phyloP scores from a whole-genome alignment of 495 filamentous ascomycete genomes.

The Pseudevernia furfuracea region DNA sequence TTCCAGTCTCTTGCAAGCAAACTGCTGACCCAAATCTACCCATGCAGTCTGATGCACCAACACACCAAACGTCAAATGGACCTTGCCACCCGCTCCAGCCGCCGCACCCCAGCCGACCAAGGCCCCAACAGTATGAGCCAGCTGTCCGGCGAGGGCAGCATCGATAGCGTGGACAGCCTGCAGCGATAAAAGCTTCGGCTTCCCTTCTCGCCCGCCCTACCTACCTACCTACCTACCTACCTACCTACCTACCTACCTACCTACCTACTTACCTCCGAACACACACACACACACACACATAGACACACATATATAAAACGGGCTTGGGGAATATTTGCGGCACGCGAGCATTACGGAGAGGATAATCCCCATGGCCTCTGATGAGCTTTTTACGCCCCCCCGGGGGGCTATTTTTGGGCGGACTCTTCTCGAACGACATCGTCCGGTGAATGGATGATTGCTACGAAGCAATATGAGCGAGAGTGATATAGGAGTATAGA shows the following conservation, averaged over 20 bases:
- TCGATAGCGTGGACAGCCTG: slow-evolving; percentile 14
- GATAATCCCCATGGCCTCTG: too few relatives aligned
- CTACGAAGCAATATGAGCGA: too few relatives aligned
- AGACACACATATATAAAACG: too few relatives aligned
- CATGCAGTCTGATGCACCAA: slow-evolving; percentile 20
- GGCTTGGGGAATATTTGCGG: too few relatives aligned
- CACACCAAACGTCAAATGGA: slow-evolving; percentile 29
- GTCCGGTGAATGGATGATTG: too few relatives aligned
- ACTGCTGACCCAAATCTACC: neutral
- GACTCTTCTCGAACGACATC: too few relatives aligned
- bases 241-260: neutral
- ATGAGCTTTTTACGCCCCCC: too few relatives aligned
- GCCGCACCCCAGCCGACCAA: slow-evolving; percentile 5
- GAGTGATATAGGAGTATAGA: too few relatives aligned
- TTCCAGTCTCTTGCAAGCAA: neutral
- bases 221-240: neutral
- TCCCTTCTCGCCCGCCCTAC: neutral
- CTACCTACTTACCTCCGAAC: neutral
- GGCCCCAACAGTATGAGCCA: neutral
- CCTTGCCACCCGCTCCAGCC: slow-evolving; percentile 13
- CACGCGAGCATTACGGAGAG: too few relatives aligned
- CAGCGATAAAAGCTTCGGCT: neutral
- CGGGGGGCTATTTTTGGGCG: too few relatives aligned
- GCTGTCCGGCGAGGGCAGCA: neutral
- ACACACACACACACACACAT: too few relatives aligned